phyloP scores from a whole-genome alignment of 108 stramenopile genomes.

The Nitzschia putrida region DNA sequence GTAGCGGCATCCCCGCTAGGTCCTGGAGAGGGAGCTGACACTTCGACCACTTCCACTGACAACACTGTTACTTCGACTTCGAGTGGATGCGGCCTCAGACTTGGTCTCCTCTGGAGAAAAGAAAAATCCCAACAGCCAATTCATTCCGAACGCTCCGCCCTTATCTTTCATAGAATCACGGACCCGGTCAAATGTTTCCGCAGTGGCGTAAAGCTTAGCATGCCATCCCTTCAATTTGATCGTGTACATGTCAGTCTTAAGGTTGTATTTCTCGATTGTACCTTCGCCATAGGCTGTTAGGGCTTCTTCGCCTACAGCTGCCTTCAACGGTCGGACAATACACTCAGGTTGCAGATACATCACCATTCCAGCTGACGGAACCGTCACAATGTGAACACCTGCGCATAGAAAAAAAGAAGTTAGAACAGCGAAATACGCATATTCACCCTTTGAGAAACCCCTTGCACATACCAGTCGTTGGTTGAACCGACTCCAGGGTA shows the following conservation, averaged over 20 bases:
- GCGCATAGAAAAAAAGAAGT: neutral
- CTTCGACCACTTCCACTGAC: constrained; percentile 41
- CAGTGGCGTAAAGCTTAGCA: constrained; percentile 73
- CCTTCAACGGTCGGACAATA: constrained; percentile 78
- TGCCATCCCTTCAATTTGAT: constrained; percentile 72
- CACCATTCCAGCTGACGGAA: constrained; percentile 65
- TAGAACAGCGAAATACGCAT: neutral
- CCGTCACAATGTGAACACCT: constrained; percentile 88
- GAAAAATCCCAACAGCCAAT: constrained; percentile 78
- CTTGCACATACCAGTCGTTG: constrained; percentile 56
- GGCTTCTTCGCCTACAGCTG: constrained; percentile 85
- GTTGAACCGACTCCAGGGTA: constrained; percentile 81
- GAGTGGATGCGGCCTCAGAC: constrained; percentile 27
- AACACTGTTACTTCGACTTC: constrained; percentile 85
- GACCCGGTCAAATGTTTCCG: constrained; percentile 77
- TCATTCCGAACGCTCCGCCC: constrained; percentile 73
- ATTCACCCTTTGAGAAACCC: neutral
- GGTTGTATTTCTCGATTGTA: constrained; percentile 63
- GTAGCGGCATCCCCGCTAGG: neutral
- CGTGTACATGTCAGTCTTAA: constrained; percentile 62
- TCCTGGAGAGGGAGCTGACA: neutral
- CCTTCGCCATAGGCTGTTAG: constrained; percentile 86
- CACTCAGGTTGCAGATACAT: constrained; percentile 86
- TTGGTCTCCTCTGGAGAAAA: constrained; percentile 43
- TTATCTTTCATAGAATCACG: constrained; percentile 73